Conservation (phyloP, 345 rosid genomes). For the Hirschfeldia incana region DNA sequence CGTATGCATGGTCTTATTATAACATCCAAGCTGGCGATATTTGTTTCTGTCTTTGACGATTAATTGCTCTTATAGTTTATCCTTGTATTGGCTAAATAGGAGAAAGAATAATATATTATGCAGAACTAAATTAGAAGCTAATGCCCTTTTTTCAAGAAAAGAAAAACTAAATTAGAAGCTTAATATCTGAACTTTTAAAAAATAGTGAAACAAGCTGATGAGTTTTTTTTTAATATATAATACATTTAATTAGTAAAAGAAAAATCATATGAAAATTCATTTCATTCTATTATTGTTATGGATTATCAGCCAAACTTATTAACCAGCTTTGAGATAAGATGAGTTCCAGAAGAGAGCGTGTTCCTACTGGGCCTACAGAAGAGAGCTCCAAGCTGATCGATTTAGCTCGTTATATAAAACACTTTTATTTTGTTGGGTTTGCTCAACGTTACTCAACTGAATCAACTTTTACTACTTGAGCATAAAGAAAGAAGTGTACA, state of each 20-base stretch:
- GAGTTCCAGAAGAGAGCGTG: background rate
- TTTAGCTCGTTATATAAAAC: background rate
- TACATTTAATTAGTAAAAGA: background rate
- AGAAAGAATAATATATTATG: no score
- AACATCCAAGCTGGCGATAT: constrained; percentile 20
- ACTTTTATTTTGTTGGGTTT: background rate
- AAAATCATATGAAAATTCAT: background rate
- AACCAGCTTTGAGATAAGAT: background rate
- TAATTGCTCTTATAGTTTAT: no score
- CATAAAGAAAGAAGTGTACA: background rate
- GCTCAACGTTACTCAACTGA: background rate
- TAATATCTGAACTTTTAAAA: no score
- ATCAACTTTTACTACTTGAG: background rate
- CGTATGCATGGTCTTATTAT: constrained; percentile 9
- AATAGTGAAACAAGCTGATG: background rate
- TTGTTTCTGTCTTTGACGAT: constrained; percentile 21
- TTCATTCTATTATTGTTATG: background rate
- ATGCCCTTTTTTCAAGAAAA: no score
- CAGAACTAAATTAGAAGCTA: no score
- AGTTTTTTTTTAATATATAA: no score
- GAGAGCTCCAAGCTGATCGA: background rate
- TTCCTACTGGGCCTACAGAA: background rate
- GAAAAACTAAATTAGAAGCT: no score
- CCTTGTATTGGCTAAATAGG: no score
- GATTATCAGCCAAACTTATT: background rate